These are phyloP conservation scores for Phytophthora pistaciae DNA, from an alignment of 352 stramenopile genomes.

Conservation along the genomic window DNA sequence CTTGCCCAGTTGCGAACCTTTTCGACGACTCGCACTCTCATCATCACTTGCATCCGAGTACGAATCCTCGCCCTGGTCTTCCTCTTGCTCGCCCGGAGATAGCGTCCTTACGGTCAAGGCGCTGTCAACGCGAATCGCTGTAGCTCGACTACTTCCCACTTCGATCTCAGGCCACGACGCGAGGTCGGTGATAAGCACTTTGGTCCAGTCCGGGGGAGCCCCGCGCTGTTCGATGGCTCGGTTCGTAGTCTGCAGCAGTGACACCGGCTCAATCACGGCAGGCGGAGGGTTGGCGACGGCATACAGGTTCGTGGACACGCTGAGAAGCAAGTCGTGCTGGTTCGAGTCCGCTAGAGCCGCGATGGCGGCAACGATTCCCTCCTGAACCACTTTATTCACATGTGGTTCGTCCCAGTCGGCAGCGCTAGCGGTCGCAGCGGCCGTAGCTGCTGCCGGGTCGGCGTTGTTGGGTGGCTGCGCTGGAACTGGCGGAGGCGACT, in stretches of 20 bases:
- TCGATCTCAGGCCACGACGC: slow-evolving; percentile 60
- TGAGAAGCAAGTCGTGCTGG: slow-evolving; percentile 61
- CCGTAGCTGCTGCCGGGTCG: slow-evolving; percentile 24
- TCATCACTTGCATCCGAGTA: slow-evolving; percentile 58
- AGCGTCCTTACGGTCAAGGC: slow-evolving; percentile 20
- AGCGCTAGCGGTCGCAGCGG: slow-evolving; percentile 11
- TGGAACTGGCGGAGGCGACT: slow-evolving; percentile 30
- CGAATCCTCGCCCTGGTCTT: slow-evolving; percentile 42
- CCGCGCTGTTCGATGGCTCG: slow-evolving; percentile 56
- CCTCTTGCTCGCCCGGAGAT: slow-evolving; percentile 18
- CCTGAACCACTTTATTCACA: slow-evolving; percentile 70
- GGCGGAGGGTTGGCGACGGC: slow-evolving; percentile 16
- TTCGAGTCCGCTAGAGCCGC: slow-evolving; percentile 66
- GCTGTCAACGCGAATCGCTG: slow-evolving; percentile 28
- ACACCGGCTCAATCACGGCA: slow-evolving; percentile 19
- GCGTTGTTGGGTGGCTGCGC: slow-evolving; percentile 18
- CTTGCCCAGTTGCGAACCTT: slow-evolving; percentile 28
- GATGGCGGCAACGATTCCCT: slow-evolving; percentile 75
- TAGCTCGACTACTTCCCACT: slow-evolving; percentile 19
- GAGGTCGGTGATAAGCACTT: slow-evolving; percentile 63
- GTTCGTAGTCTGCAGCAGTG: slow-evolving; percentile 37
- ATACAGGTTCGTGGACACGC: slow-evolving; percentile 36
- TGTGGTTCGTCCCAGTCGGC: slow-evolving; percentile 51
- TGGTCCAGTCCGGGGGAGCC: slow-evolving; percentile 62
- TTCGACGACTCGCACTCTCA: slow-evolving; percentile 30